Evolutionary conservation across 1,284 basidiomycete genomes (phyloP).

Genomic region (Moniliella sp.): DNA sequence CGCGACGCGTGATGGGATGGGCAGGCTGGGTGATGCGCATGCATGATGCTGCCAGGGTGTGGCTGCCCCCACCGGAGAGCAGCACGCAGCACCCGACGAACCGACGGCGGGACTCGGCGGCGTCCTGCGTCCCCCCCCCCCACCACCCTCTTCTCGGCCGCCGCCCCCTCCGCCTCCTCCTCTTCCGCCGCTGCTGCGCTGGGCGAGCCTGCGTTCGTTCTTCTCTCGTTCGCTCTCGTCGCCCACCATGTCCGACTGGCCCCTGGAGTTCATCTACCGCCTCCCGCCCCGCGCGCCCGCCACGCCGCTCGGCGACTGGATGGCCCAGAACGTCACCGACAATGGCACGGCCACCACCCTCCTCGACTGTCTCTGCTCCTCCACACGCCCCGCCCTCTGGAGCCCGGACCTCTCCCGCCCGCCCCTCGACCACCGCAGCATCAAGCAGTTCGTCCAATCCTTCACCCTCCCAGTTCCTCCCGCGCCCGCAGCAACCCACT

Average conservation of each 20-base stretch:
- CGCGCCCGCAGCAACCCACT: constrained; percentile 8
- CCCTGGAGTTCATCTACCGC: constrained; percentile 22
- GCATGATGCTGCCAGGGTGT: too few species aligned
- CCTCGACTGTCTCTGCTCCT: constrained; percentile 24
- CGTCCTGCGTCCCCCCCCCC: too few species aligned
- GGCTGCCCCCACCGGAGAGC: too few species aligned
- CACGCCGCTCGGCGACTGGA: constrained; percentile 25
- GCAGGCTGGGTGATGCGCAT: too few species aligned
- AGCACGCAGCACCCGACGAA: too few species aligned
- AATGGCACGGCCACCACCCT: constrained; percentile 21
- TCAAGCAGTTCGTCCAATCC: constrained; percentile 20
- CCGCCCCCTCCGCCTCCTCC: too few species aligned
- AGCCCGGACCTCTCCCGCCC: constrained; percentile 25
- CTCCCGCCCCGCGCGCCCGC: constrained; percentile 15
- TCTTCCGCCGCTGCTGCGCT: too few species aligned
- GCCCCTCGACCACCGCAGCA: constrained; percentile 24
- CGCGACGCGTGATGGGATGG: too few species aligned
- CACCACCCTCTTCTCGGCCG: too few species aligned
- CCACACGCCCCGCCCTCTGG: constrained; percentile 25
- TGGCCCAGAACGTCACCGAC: constrained; percentile 28
- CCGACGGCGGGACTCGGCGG: too few species aligned
- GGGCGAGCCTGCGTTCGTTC: too few species aligned
- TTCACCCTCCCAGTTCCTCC: constrained; percentile 15
- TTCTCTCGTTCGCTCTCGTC: too few species aligned
- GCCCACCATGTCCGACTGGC: constrained; percentile 20